Percentiles rank a stretch among this genome's conserved stretches.
phyloP scores from a whole-genome alignment of 352 stramenopile species.

The Pythium plurisporium region DNA sequence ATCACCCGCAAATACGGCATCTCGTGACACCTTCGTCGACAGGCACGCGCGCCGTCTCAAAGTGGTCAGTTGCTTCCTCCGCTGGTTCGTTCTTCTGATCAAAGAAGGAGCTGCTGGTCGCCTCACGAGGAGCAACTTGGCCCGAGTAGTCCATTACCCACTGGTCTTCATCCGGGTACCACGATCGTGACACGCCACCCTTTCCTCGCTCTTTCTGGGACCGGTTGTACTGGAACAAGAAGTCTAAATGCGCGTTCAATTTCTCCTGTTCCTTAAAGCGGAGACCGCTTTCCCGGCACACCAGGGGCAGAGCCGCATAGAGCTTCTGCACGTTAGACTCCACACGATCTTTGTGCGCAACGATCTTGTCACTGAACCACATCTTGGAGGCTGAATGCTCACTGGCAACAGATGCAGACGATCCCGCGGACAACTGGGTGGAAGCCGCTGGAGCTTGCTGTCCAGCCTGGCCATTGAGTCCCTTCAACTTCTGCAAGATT shows the following conservation, averaged over 20 bases:
- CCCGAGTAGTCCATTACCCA: constrained; percentile 73
- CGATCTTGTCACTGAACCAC: constrained; percentile 84
- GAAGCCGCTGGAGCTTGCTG: constrained; percentile 12
- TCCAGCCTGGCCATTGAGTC: constrained; percentile 27
- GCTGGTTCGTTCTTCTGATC: constrained; percentile 51
- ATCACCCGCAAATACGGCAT: constrained; percentile 76
- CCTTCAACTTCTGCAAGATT: constrained; percentile 81
- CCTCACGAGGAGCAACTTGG: constrained; percentile 56
- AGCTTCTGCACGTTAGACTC: constrained; percentile 84
- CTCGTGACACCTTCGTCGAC: constrained; percentile 77
- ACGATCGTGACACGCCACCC: constrained; percentile 73
- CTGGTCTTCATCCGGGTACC: constrained; percentile 79
- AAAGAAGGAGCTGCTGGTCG: constrained; percentile 75
- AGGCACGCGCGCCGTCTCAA: constrained; percentile 66
- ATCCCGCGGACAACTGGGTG: background rate
- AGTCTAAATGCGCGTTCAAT: constrained; percentile 77
- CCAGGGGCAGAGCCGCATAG: constrained; percentile 75
- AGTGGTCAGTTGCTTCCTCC: constrained; percentile 48
- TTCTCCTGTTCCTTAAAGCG: constrained; percentile 78
- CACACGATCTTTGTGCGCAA: constrained; percentile 78
- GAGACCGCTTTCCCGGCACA: constrained; percentile 76
- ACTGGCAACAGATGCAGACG: constrained; percentile 15
- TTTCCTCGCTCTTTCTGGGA: constrained; percentile 77
- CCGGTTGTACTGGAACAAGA: constrained; percentile 85
- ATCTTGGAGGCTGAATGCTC: constrained; percentile 51